phyloP scores from a whole-genome alignment of 2,329 filamentous ascomycete genomes.

The Verticillium dahliae region DNA sequence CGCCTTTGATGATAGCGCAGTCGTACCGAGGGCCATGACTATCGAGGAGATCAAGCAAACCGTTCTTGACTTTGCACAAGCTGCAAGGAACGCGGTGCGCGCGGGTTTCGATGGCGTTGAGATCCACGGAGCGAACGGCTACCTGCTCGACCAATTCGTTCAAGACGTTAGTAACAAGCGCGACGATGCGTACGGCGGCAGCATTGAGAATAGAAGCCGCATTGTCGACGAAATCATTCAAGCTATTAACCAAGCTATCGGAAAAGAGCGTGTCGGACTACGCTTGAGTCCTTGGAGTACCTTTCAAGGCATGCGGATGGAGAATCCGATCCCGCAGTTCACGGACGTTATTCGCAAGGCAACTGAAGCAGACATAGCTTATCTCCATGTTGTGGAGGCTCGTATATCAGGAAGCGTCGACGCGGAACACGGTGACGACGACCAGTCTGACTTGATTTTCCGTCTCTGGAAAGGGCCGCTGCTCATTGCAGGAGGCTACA shows the following conservation, averaged over 20 bases:
- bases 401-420: slow-evolving; percentile 35
- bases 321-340: slow-evolving; percentile 57
- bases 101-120: slow-evolving; percentile 69
- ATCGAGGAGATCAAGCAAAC: slow-evolving; percentile 55
- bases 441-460: slow-evolving; percentile 21
- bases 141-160: slow-evolving; percentile 55
- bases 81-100: slow-evolving; percentile 45
- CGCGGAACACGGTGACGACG: slow-evolving; percentile 20
- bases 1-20: slow-evolving; percentile 36
- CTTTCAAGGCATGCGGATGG: slow-evolving; percentile 59
- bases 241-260: slow-evolving; percentile 42
- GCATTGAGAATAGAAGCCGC: slow-evolving; percentile 43
- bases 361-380: slow-evolving; percentile 45
- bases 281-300: slow-evolving; percentile 52
- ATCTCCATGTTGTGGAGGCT: slow-evolving; percentile 53
- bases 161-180: slow-evolving; percentile 43
- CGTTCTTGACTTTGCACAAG: slow-evolving; percentile 48
- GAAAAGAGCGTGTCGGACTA: slow-evolving; percentile 45
- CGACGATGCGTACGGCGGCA: slow-evolving; percentile 44
- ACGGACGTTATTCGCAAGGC: slow-evolving; percentile 44
- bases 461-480: slow-evolving; percentile 24
- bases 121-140: slow-evolving; percentile 48
- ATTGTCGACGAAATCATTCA: slow-evolving; percentile 44
- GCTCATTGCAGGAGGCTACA: slow-evolving; percentile 23
- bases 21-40: slow-evolving; percentile 56